Evolutionary conservation across 805 yeast species (phyloP), one percentile per base, ranked within the genome.

Genomic region (Starmerella bacillaris): DNA sequence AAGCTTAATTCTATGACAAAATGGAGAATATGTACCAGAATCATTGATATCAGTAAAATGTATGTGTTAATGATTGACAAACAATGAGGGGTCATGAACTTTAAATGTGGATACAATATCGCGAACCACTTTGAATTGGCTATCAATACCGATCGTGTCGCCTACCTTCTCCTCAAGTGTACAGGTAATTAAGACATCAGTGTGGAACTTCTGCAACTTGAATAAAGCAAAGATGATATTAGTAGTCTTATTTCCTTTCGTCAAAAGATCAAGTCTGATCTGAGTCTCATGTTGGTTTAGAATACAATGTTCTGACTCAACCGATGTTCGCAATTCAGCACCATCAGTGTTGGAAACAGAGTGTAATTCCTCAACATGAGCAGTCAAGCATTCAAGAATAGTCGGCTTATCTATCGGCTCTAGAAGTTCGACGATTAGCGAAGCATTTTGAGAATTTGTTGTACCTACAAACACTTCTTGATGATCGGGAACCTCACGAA

Each of bases 401-500:
- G 24, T 34, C n/a, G 38, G 29, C 27, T 37, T 34, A 6, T 46
- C 32, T 43, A 60, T 51, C 47, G 59, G 29, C 51, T 57, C 68
- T 27, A 60, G 45, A 5, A 63, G 45, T 35, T 63, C 68, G 29
- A 64, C 41, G 6, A 63, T 56, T 11, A 56, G 43, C 9, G 59
- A 48, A 30, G 55, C 55, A 22, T 57, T 57, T 18, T 43, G 38
- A 14, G 42, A 47, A 8, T 44, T 43, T 4, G 52, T 51, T 5
- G 54, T 53, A 34, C 64, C 65, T 3, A 84, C 70, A 53, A 68
- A 89, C 18, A 86, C 94, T 53, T 86, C 98, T 52, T 89, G 96
- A 1, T 83, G 73, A 49, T 89, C 95, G 0, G 98, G 96, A 3
- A 89, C 70, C 40, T 79, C 79, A 37, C 98, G 61, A 33, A 84